Percentiles rank a stretch among this genome's conserved stretches.
Conservation (phyloP, 2,329 filamentous ascomycete species). For the Scorias spongiosa region DNA sequence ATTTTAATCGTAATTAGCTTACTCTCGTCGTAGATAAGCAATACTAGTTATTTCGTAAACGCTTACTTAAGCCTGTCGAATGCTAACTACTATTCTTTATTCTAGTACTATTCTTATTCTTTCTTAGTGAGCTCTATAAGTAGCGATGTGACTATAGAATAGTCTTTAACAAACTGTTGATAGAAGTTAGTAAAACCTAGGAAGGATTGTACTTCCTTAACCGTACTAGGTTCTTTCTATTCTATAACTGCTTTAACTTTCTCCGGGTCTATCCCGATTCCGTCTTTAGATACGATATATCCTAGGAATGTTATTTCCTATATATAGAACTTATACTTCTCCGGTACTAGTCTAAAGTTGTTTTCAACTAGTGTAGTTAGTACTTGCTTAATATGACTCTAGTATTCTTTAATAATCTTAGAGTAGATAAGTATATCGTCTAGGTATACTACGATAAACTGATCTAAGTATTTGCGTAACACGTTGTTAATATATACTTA, state of each 20-base stretch:
- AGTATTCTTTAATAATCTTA: background rate
- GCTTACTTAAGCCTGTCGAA: conserved; percentile 1
- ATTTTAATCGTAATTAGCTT: background rate
- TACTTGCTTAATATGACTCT: background rate
- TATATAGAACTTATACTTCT: conserved; percentile 20
- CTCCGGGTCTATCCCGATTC: conserved; percentile 13
- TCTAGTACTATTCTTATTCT: background rate
- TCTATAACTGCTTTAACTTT: conserved; percentile 14
- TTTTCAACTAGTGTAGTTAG: background rate
- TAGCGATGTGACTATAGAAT: background rate
- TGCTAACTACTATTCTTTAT: background rate
- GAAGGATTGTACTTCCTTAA: conserved; percentile 12
- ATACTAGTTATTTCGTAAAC: background rate
- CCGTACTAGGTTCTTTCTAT: conserved; percentile 9
- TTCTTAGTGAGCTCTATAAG: background rate
- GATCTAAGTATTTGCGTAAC: background rate
- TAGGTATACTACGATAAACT: background rate
- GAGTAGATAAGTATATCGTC: background rate
- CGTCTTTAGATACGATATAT: conserved; percentile 13
- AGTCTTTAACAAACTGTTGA: conserved; percentile 1
- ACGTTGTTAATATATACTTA: background rate
- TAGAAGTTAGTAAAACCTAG: conserved; percentile 2
- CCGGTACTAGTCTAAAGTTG: conserved; percentile 4
- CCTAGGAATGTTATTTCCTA: conserved; percentile 17
- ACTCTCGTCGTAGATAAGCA: background rate